A percentile compares a stretch with the other conserved stretches of the same genome.
Evolutionary conservation across 164 flowering plant genomes (phyloP).

Genomic region (Annona cherimola): DNA sequence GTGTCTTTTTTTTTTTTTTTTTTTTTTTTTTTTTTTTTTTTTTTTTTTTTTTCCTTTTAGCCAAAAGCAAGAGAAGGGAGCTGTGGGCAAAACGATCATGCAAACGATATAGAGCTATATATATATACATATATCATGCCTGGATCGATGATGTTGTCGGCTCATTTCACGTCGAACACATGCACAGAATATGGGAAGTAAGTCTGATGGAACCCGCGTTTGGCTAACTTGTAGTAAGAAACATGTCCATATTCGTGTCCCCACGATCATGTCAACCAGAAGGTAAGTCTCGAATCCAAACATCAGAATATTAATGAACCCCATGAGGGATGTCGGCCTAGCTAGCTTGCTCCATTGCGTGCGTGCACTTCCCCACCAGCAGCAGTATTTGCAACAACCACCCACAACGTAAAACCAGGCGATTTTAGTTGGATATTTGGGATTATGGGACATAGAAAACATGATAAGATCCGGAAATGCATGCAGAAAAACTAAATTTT

Average conservation of each 20-base stretch:
- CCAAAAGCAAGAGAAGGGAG: not conserved
- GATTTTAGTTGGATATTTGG: not conserved
- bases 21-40: too few species aligned
- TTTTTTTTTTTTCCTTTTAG: not conserved
- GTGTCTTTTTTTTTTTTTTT: too few species aligned
- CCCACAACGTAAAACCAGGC: not conserved
- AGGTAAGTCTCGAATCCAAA: not conserved
- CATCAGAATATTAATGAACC: conserved; percentile 4
- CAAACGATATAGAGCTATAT: not conserved
- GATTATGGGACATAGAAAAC: conserved; percentile 2
- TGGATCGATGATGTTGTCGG: not conserved
- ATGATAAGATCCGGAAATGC: not conserved
- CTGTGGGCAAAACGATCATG: not conserved
- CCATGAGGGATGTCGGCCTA: conserved; percentile 15
- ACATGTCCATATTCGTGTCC: conserved; percentile 5
- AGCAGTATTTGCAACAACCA: too few species aligned
- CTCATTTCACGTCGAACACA: not conserved
- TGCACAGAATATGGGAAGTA: not conserved
- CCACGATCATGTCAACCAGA: not conserved
- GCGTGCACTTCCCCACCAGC: too few species aligned
- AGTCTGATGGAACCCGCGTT: not conserved
- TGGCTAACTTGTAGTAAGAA: not conserved
- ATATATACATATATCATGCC: not conserved
- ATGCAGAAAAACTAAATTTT: not conserved
- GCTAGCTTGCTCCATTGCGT: not conserved